Conservation (phyloP, 2,329 filamentous ascomycete species). For the Pestalotiopsis sp. region DNA sequence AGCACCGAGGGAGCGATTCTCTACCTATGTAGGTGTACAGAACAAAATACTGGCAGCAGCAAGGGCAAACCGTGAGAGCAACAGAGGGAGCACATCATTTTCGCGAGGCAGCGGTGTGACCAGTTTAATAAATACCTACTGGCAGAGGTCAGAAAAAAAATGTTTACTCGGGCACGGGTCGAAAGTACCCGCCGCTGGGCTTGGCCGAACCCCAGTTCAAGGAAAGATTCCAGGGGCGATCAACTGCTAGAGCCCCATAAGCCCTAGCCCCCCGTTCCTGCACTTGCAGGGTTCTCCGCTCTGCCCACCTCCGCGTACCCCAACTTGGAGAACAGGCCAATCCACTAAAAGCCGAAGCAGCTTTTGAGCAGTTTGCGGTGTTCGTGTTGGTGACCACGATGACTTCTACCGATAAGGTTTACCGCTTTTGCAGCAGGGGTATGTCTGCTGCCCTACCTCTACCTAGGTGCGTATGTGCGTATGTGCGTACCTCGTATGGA, state of each 20-base stretch:
- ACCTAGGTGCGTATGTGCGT: not conserved
- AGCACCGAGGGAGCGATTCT: not conserved
- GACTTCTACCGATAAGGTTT: not conserved
- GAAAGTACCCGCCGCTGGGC: not conserved
- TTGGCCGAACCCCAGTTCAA: not conserved
- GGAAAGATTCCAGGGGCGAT: not conserved
- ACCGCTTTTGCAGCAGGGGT: not conserved
- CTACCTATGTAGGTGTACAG: too few species aligned
- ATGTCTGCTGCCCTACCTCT: not conserved
- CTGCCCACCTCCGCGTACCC: not conserved
- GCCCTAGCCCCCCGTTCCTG: not conserved
- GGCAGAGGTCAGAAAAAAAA: not conserved
- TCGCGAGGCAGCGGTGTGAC: not conserved
- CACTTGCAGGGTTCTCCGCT: conserved; percentile 12
- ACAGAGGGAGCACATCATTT: not conserved
- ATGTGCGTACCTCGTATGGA: too few species aligned
- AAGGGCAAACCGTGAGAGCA: not conserved
- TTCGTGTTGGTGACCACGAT: not conserved
- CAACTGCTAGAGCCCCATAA: not conserved
- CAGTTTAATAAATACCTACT: not conserved
- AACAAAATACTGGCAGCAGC: not conserved
- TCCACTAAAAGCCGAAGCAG: too few species aligned
- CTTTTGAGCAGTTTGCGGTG: too few species aligned
- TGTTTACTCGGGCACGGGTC: not conserved
- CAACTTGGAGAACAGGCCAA: not conserved